Conservation (phyloP, 2,329 filamentous ascomycete genomes). For the Ceratocystis destructans region DNA sequence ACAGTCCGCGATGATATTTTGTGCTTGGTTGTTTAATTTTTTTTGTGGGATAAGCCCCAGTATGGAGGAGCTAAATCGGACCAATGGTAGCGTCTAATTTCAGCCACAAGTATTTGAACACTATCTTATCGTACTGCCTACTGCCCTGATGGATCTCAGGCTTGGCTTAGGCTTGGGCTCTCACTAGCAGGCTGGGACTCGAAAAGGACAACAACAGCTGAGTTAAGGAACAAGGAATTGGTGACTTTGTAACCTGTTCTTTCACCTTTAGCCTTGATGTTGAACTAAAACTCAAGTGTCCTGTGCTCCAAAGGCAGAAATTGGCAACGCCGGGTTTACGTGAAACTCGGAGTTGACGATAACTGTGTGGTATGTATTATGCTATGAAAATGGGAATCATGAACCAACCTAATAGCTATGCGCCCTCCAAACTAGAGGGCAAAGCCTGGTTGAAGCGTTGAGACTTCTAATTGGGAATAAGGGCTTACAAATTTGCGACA, state of each 20-base stretch:
- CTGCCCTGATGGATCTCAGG: conserved; percentile 17
- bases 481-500: background rate
- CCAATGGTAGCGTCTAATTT: conserved; percentile 9
- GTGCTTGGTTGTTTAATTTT: conserved; percentile 14
- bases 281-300: too few relatives aligned
- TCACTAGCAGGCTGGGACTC: background rate
- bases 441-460: background rate
- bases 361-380: too few relatives aligned
- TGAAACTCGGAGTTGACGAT: too few relatives aligned
- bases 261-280: too few relatives aligned
- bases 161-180: background rate
- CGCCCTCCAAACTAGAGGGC: too few relatives aligned
- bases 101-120: conserved; percentile 3
- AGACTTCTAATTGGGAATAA: background rate
- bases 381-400: too few relatives aligned
- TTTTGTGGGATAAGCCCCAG: conserved; percentile 20
- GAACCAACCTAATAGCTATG: too few relatives aligned
- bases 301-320: too few relatives aligned
- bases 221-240: background rate
- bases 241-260: too few relatives aligned
- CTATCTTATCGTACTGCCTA: conserved; percentile 16
- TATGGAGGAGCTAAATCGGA: conserved; percentile 10
- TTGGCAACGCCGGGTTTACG: too few relatives aligned
- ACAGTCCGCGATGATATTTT: conserved; percentile 18
- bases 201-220: background rate